Evolutionary conservation across 1,139 yeast genomes (phyloP).

Genomic region (Pichia inconspicua): DNA sequence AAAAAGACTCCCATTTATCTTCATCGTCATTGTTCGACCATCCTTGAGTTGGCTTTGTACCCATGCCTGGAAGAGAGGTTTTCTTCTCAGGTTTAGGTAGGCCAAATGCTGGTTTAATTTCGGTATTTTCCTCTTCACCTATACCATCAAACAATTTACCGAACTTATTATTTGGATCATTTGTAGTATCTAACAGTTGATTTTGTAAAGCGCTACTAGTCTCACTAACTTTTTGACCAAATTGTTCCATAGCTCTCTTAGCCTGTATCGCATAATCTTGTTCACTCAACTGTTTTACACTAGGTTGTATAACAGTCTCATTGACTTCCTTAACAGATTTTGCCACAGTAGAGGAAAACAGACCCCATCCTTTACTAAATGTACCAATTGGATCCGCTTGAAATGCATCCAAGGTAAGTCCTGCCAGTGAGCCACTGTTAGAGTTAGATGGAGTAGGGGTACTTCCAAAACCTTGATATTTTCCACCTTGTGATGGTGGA

Average conservation of each 20-base stretch:
- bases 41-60: conserved; percentile 27
- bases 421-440: conserved; percentile 37
- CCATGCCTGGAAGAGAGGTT: conserved; percentile 49
- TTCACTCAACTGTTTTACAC: conserved; percentile 72
- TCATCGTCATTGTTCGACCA: conserved; percentile 28
- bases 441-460: conserved; percentile 44
- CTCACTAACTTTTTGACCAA: conserved; percentile 88
- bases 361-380: conserved; percentile 86
- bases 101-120: conserved; percentile 64
- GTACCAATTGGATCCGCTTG: conserved; percentile 88
- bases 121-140: conserved; percentile 27
- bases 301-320: conserved; percentile 83
- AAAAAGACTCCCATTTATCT: conserved; percentile 40
- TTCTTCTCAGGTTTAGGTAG: conserved; percentile 50
- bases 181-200: conserved; percentile 21
- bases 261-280: conserved; percentile 78
- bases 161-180: conserved; percentile 31
- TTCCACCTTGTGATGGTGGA: conserved; percentile 94
- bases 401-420: conserved; percentile 64
- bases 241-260: conserved; percentile 85
- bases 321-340: conserved; percentile 81
- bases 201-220: conserved; percentile 69
- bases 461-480: conserved; percentile 84
- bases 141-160: conserved; percentile 48
- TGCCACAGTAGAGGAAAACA: conserved; percentile 75